Evolutionary conservation across 148 eudicot genomes (phyloP), one percentile per base, ranked within the genome.

Genomic region (Persicaria tinctoria): DNA sequence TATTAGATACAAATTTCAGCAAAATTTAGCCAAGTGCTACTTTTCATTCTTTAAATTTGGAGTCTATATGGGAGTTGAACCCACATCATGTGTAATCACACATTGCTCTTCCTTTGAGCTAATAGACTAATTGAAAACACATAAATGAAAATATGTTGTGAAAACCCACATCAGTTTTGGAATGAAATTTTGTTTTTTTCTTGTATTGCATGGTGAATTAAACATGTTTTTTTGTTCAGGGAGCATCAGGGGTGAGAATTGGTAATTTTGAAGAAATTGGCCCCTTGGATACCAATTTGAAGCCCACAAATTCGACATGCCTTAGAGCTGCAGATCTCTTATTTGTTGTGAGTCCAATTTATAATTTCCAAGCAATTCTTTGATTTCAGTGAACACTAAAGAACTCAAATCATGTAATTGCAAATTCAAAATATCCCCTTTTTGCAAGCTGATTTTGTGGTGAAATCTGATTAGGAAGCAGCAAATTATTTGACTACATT

Each of bases 261-360:
- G 98, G 98, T 32, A 94, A 94, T 83, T 94, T 94, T 74, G 76
- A 83, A 83, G 97, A 94, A 70, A 77, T 94, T 38, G 98, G 98
- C 45, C 97, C 98, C 72, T 76, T 94, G 78, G 96, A 90, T 82
- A 79, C 89, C 23, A 68, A 47, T 55, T 66, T 91, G 64, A 86
- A 87, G 60, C 92, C 91, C 13, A 78, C 95, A 78, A 91, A 94
- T 73, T 86, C 97, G 4, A 91, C 98, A 12, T 91, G 98, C 96
- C 74, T 91, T 68, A 75, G 60, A 73, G 89, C 83, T 75, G 98
- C 97, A 64, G 97, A 94, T 83, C 96, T 94, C n/a, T 84, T 94
- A 57, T 94, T 94, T 86, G 97, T 91, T 78, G 98, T 93, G 66
- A 60, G 82, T 23, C 7, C 51, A 56, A 32, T 9, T 5, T 55